Percentiles rank a stretch among this genome's conserved stretches.
Evolutionary conservation across 768 basidiomycete genomes (phyloP).

Genomic region (Gloeostereum incarnatum): DNA sequence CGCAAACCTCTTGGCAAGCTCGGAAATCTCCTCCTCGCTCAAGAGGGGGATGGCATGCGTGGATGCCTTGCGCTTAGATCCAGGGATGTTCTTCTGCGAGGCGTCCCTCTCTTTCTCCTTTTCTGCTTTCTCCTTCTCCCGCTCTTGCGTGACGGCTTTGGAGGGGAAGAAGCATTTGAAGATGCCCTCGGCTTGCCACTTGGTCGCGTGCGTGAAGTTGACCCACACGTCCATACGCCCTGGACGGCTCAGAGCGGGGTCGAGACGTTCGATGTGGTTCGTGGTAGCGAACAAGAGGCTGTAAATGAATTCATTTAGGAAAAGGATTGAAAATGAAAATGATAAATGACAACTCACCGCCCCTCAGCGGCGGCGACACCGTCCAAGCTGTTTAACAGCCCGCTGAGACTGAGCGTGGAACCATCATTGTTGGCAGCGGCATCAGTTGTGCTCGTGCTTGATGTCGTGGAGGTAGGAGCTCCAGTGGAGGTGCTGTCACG

Average conservation of each 20-base stretch:
- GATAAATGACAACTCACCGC: constrained; percentile 40
- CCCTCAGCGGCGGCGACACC: constrained; percentile 83
- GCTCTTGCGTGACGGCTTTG: constrained; percentile 22
- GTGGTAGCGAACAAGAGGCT: constrained; percentile 87
- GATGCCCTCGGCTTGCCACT: constrained; percentile 89
- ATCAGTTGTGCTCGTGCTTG: constrained; percentile 26
- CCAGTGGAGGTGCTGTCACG: constrained; percentile 79
- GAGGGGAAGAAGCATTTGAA: constrained; percentile 93
- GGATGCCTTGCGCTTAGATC: constrained; percentile 52
- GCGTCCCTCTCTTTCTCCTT: constrained; percentile 25
- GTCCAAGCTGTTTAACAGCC: constrained; percentile 78
- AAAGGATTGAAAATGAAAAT: not conserved
- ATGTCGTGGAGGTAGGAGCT: constrained; percentile 41
- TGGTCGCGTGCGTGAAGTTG: constrained; percentile 84
- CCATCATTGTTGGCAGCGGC: constrained; percentile 53
- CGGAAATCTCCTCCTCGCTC: constrained; percentile 66
- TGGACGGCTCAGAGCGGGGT: constrained; percentile 80
- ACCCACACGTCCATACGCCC: constrained; percentile 93
- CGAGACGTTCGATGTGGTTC: constrained; percentile 89
- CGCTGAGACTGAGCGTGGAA: constrained; percentile 78
- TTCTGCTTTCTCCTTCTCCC: constrained; percentile 12
- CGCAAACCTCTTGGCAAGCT: constrained; percentile 74
- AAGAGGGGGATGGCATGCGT: constrained; percentile 58
- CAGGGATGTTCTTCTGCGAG: constrained; percentile 58
- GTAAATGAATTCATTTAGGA: constrained; percentile 11